phyloP scores from a whole-genome alignment of 2,329 filamentous ascomycete genomes.

The Verticillium dahliae region DNA sequence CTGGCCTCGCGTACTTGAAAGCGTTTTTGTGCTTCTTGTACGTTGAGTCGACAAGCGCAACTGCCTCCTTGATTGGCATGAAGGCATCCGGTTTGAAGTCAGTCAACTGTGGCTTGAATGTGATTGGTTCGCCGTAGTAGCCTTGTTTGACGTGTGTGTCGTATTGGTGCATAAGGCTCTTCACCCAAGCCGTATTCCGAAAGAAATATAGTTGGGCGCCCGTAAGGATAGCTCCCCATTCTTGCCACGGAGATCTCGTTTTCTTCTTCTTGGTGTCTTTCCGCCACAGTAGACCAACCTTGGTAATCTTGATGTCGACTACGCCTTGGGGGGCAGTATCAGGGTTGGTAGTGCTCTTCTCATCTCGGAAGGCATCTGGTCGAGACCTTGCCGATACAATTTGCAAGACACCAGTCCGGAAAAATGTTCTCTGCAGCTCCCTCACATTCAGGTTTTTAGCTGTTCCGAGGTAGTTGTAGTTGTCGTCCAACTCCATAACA shows the following conservation, averaged over 20 bases:
- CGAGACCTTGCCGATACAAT: slow-evolving; percentile 91
- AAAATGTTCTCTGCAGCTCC: slow-evolving; percentile 81
- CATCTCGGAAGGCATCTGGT: slow-evolving; percentile 90
- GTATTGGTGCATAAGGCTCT: slow-evolving; percentile 81
- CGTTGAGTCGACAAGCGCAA: slow-evolving; percentile 75
- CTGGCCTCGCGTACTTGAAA: slow-evolving; percentile 83
- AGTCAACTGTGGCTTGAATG: slow-evolving; percentile 83
- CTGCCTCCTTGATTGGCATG: slow-evolving; percentile 89
- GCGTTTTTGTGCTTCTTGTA: slow-evolving; percentile 97
- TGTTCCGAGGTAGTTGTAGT: slow-evolving; percentile 81
- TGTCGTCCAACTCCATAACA: slow-evolving; percentile 86
- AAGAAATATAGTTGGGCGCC: slow-evolving; percentile 98
- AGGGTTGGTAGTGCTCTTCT: slow-evolving; percentile 77
- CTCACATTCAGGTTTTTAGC: slow-evolving; percentile 69
- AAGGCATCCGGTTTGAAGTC: slow-evolving; percentile 91
- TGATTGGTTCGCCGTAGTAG: slow-evolving; percentile 67
- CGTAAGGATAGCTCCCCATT: slow-evolving; percentile 95
- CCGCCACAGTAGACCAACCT: slow-evolving; percentile 89
- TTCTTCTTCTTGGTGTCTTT: slow-evolving; percentile 94
- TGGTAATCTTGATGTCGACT: slow-evolving; percentile 95
- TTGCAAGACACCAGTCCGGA: slow-evolving; percentile 84
- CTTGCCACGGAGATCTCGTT: slow-evolving; percentile 91
- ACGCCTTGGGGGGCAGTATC: slow-evolving; percentile 84
- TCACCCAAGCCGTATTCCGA: slow-evolving; percentile 87
- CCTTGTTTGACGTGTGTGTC: slow-evolving; percentile 75